Base-by-base conservation (phyloP, 2,329 filamentous ascomycete genomes). In the Xylariaceae sp. region DNA sequence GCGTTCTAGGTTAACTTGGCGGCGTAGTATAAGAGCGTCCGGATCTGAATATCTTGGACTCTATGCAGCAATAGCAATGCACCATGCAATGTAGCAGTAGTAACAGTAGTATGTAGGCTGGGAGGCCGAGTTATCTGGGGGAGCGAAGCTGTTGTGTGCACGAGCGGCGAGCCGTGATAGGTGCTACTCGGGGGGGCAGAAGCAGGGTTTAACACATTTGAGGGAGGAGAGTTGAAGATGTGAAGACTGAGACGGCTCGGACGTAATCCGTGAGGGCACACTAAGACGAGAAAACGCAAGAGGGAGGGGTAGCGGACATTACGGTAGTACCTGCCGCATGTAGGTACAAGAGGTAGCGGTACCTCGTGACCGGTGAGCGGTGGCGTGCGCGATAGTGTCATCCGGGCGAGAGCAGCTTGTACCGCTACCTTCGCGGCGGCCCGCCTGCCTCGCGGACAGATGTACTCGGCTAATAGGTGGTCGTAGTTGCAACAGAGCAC, bases 1-100 rank as follows among this genome's bases (percentile, higher is more conserved):
- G 49, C 23, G 23, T 51, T 51, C 49, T 51, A 51, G 49, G 49
- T 51, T 51, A 53, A 60, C 55, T 60, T 60, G 58, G 61, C 60
- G 45, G 53, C 17, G 35, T 39, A 52, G 34, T n/a, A 34, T 13
- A n/a, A 13, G 13, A 13, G 42, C n/a, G 13, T 52, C 52, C 39
- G 53, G 53, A 56, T 56, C 59, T 56, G 15, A 42, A 17, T 18
- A 51, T 51, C 49, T 37, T 51, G 23, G 49, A 13, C 49, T n/a
- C 49, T n/a, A 51, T 51, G 49, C 49, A 30, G 23, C 23, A 35
- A 30, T 51, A 35, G 49, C 23, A 9, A 35, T 51, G 23, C 49
- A 35, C 23, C 11, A 51, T 51, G 23, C 23, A 51, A 23, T 4
- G 23, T 30, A 30, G 23, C 23, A 30, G 23, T 30, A 30, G 23